These are phyloP conservation scores for Boletus speciosus DNA, from an alignment of 768 basidiomycete genomes.

Conservation along the genomic window DNA sequence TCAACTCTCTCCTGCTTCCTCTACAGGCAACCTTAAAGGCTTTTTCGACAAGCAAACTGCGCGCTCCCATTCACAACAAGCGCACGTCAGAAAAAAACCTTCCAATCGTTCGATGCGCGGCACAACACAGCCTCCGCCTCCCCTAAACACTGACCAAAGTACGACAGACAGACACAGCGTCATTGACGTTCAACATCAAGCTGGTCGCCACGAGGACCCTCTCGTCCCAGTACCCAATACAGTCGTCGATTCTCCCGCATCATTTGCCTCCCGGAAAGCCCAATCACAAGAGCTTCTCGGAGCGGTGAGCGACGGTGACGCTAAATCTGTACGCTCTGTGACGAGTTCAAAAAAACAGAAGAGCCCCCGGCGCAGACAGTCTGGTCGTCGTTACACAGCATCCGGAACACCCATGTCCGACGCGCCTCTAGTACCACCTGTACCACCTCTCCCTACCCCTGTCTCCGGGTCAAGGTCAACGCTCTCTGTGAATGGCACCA, in stretches of 20 bases:
- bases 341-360: constrained; percentile 29
- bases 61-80: not conserved
- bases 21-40: constrained; percentile 29
- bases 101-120: constrained; percentile 28
- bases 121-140: constrained; percentile 28
- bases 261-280: constrained; percentile 2
- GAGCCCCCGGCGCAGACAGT: constrained; percentile 12
- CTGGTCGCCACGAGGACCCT: constrained; percentile 22
- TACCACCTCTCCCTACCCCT: constrained; percentile 19
- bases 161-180: constrained; percentile 6
- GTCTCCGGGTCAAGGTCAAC: constrained; percentile 17
- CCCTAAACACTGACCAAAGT: constrained; percentile 23
- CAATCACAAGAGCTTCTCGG: constrained; percentile 20
- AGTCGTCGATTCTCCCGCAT: constrained; percentile 24
- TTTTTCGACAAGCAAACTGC: constrained; percentile 21
- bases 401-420: constrained; percentile 67
- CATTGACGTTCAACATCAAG: constrained; percentile 13
- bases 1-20: constrained; percentile 31
- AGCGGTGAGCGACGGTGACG: constrained; percentile 21
- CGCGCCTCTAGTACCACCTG: constrained; percentile 44
- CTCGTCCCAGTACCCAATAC: not conserved
- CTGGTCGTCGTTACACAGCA: constrained; percentile 47
- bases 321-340: constrained; percentile 24
- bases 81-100: constrained; percentile 8
- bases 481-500: constrained; percentile 14